Conservation (phyloP, 1,284 basidiomycete species). For the Gomphus bonarii region DNA sequence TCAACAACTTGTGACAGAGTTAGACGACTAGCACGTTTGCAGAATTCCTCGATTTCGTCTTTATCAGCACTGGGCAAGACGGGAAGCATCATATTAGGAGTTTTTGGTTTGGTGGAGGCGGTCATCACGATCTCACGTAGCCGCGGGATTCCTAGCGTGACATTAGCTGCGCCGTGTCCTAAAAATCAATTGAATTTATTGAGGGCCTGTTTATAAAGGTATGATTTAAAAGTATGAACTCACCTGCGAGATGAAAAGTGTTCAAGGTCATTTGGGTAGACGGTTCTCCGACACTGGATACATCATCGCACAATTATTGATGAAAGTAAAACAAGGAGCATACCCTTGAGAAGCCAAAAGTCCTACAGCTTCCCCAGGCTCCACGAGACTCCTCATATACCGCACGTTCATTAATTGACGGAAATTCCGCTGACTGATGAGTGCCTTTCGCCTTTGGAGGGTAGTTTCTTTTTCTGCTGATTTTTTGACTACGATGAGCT, state of each 20-base stretch:
- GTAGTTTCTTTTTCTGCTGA: conserved; percentile 28
- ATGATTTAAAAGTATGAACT: conserved; percentile 24
- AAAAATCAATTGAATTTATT: conserved; percentile 10
- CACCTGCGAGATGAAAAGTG: conserved; percentile 98
- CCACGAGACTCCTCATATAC: conserved; percentile 89
- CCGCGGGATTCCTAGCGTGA: conserved; percentile 98
- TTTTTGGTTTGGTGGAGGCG: conserved; percentile 92
- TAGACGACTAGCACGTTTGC: conserved; percentile 83
- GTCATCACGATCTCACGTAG: conserved; percentile 99
- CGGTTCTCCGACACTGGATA: conserved; percentile 84
- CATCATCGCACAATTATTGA: conserved; percentile 11
- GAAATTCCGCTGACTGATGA: conserved; percentile 57
- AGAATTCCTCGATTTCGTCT: conserved; percentile 66
- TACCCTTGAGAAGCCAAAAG: conserved; percentile 96
- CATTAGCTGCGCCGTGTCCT: conserved; percentile 98
- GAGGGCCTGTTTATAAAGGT: conserved; percentile 4
- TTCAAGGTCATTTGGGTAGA: conserved; percentile 99
- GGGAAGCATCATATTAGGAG: conserved; percentile 95
- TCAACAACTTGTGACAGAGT: conserved; percentile 88
- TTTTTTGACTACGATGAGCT: conserved; percentile 55
- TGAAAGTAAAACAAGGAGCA: conserved; percentile 18
- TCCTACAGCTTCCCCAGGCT: conserved; percentile 97
- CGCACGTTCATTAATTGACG: conserved; percentile 77
- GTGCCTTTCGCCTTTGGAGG: conserved; percentile 33
- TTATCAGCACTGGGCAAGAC: conserved; percentile 46